Conservation (phyloP, 2,329 filamentous ascomycete species). For the Apiospora pterosperma region DNA sequence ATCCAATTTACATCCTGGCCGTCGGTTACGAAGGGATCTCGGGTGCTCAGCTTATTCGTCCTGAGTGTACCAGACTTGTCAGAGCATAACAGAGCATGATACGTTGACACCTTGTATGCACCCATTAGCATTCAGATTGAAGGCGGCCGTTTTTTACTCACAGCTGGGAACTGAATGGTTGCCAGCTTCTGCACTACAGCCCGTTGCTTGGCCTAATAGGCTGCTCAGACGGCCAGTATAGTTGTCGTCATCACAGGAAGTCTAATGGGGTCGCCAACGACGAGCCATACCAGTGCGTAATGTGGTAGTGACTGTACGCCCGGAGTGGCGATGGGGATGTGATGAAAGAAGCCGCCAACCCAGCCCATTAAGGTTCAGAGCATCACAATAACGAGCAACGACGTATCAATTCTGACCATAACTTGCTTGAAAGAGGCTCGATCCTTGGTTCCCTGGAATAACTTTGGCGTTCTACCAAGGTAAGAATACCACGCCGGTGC, state of each 20-base stretch:
- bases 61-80: constrained; percentile 80
- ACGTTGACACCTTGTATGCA: constrained; percentile 53
- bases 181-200: constrained; percentile 78
- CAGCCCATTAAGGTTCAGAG: constrained; percentile 72
- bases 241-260: constrained; percentile 77
- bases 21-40: constrained; percentile 73
- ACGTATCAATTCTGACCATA: constrained; percentile 77
- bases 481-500: constrained; percentile 70
- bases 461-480: constrained; percentile 70
- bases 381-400: constrained; percentile 71
- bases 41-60: constrained; percentile 71
- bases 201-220: constrained; percentile 74
- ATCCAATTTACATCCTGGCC: constrained; percentile 80
- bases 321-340: constrained; percentile 59
- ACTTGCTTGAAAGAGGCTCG: constrained; percentile 79
- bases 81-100: constrained; percentile 77
- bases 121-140: constrained; percentile 27
- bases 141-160: background rate
- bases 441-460: constrained; percentile 73
- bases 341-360: constrained; percentile 77
- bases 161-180: constrained; percentile 69
- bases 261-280: constrained; percentile 78
- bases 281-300: constrained; percentile 68
- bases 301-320: constrained; percentile 60
- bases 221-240: constrained; percentile 72